phyloP scores from a whole-genome alignment of 192 early-diverging fungal species.

The Thamnidium elegans region DNA sequence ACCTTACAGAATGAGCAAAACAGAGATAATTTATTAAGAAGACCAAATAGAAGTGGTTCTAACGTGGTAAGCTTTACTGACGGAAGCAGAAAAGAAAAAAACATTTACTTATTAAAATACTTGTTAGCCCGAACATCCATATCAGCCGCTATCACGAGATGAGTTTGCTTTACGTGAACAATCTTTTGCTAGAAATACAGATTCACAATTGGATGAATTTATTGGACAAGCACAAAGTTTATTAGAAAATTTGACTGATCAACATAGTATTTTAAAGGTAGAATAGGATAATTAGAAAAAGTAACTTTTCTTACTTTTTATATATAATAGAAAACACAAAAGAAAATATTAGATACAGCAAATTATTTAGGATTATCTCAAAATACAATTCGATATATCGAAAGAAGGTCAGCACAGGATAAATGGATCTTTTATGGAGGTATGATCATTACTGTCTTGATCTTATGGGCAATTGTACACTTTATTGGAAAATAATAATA shows the following conservation, averaged over 20 bases:
- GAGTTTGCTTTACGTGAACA: constrained; percentile 43
- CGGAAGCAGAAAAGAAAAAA: not conserved
- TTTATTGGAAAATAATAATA: constrained; percentile 36
- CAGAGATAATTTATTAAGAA: constrained; percentile 43
- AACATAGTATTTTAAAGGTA: constrained; percentile 56
- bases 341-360: constrained; percentile 53
- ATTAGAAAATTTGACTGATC: constrained; percentile 53
- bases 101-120: not conserved
- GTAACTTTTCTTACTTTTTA: not conserved
- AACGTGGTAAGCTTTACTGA: constrained; percentile 1
- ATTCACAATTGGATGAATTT: constrained; percentile 51
- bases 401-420: constrained; percentile 52
- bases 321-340: constrained; percentile 48
- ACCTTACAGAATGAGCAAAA: constrained; percentile 39
- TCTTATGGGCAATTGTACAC: constrained; percentile 54
- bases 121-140: constrained; percentile 42
- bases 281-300: not conserved
- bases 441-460: constrained; percentile 45
- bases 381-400: constrained; percentile 57
- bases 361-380: constrained; percentile 58
- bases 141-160: constrained; percentile 39
- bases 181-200: constrained; percentile 46
- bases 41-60: constrained; percentile 29
- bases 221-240: constrained; percentile 48
- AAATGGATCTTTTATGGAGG: constrained; percentile 62